Evolutionary conservation across 192 early-diverging fungal genomes (phyloP), one percentile per base, ranked within the genome.

Genomic region (Backusella tarrabulga): DNA sequence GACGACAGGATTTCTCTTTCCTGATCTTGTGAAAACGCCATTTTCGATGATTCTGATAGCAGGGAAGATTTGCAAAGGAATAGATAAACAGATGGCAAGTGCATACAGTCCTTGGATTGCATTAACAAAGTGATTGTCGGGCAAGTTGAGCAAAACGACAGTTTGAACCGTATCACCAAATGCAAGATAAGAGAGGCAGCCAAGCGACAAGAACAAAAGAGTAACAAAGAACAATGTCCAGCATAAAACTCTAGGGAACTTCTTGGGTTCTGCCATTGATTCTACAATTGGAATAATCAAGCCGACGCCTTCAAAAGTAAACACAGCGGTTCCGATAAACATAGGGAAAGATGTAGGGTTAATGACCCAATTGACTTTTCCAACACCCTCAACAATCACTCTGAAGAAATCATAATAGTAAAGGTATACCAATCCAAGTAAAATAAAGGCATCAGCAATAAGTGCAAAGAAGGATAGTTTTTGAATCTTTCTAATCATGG

Each of bases 241-340:
- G 6, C 79, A 76, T 15, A 90, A 77, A 3, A 90, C 88, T 7
- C 74, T 77, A 26, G 87, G 86, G 71, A 90, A 88, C 29, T 88
- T 84, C 60, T 88, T 76, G 17, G 87, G 87, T 36, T 89, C 86
- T 42, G 81, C 87, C 88, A 89, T 89, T 19, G 87, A 85, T 67
- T 87, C 84, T 0, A 83, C 83, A 77, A 89, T 85, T 35, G 88
- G 88, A 38, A 89, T 89, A 32, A 82, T 50, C 32, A 79, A 46
- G 12, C 96, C 95, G 71, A 98, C 95, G 54, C 97, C 97, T 84
- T 98, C 97, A 81, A 93, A 98, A 2, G 95, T 93, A 82, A 96
- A 98, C 56, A 96, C 93, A 26, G 96, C 95, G 6, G 97, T 98
- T 63, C 97, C 97, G 56, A 98, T 90, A 79, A 98, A 95, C 66